These are phyloP conservation scores for Triticum timopheevii DNA, from an alignment of 176 grass and related monocot species.

Conservation along the genomic window DNA sequence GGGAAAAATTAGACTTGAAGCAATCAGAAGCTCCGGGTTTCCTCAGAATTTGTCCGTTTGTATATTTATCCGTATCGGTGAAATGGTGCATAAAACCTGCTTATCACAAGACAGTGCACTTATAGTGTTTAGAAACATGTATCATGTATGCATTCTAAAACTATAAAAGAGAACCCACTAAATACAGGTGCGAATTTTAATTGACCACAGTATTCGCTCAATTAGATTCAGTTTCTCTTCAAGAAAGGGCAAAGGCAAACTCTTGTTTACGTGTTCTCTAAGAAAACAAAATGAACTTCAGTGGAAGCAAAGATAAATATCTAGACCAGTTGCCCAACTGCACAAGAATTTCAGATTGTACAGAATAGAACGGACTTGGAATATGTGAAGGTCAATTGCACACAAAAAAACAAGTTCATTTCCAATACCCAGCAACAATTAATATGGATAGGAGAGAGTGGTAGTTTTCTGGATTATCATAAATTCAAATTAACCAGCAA, in stretches of 20 bases:
- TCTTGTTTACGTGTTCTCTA: neutral
- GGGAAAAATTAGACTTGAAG: neutral
- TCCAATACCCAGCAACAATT: neutral
- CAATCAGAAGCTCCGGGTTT: neutral
- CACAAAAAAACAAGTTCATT: neutral
- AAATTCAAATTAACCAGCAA: neutral
- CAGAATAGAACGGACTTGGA: neutral
- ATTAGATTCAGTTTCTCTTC: neutral
- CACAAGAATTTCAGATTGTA: neutral
- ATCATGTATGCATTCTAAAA: neutral
- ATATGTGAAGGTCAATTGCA: neutral
- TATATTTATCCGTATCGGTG: neutral
- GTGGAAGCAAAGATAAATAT: neutral
- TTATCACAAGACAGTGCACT: slow-evolving; percentile 13
- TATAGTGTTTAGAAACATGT: neutral
- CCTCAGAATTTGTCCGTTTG: neutral
- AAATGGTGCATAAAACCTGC: neutral
- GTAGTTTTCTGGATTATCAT: neutral
- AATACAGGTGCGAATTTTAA: neutral
- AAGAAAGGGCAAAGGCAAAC: neutral
- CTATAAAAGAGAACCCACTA: neutral
- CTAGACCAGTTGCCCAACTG: neutral
- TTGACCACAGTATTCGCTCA: neutral
- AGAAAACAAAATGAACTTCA: neutral
- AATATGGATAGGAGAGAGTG: neutral